Conservation (phyloP, 441 rosid species). For the Erodium moschatum region DNA sequence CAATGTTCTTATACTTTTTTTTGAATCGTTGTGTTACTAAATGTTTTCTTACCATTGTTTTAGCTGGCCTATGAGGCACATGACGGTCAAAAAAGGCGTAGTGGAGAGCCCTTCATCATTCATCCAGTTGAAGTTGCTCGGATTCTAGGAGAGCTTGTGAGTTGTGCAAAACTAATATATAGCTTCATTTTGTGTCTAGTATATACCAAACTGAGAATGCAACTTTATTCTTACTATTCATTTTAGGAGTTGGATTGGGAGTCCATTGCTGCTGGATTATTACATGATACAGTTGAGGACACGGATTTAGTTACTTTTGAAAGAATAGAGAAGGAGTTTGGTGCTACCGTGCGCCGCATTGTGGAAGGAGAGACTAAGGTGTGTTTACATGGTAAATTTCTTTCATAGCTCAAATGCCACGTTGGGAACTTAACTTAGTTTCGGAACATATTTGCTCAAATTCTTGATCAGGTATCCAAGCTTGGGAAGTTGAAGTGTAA, state of each 20-base stretch:
- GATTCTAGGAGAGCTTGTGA: slow-evolving; percentile 91
- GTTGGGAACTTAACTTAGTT: neutral
- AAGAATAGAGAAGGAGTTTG: slow-evolving; percentile 87
- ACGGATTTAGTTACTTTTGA: slow-evolving; percentile 87
- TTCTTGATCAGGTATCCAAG: slow-evolving; percentile 62
- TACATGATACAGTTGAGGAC: slow-evolving; percentile 98
- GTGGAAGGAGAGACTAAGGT: slow-evolving; percentile 99
- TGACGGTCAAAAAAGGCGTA: slow-evolving; percentile 80
- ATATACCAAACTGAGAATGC: slow-evolving; percentile 19
- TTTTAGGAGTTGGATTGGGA: slow-evolving; percentile 95
- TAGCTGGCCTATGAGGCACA: slow-evolving; percentile 95
- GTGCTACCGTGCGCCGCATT: slow-evolving; percentile 73
- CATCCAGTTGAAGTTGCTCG: slow-evolving; percentile 95
- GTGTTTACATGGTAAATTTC: slow-evolving; percentile 19
- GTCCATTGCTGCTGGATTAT: slow-evolving; percentile 88
- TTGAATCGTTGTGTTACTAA: neutral
- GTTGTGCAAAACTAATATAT: slow-evolving; percentile 25
- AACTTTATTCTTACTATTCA: slow-evolving; percentile 24
- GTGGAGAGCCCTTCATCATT: slow-evolving; percentile 86
- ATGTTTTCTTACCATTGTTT: slow-evolving; percentile 18
- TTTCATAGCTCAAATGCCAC: slow-evolving; percentile 9
- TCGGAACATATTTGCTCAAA: neutral
- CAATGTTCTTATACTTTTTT: neutral
- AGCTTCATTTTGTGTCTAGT: slow-evolving; percentile 11
- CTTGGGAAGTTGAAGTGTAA: slow-evolving; percentile 82